Evolutionary conservation across 768 basidiomycete species (phyloP).

Genomic region (Boletus edulis): DNA sequence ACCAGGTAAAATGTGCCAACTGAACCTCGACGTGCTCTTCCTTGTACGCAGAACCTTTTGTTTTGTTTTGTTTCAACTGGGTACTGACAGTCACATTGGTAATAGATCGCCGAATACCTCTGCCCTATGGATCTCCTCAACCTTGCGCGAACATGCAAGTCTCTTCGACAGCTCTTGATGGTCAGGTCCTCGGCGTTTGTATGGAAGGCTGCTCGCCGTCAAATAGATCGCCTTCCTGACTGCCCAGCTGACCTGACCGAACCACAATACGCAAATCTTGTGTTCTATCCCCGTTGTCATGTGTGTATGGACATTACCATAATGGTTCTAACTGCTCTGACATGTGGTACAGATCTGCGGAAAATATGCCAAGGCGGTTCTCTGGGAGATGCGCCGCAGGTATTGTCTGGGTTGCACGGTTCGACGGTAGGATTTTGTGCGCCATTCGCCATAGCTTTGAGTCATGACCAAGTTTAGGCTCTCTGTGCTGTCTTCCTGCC

Average conservation of each 20-base stretch:
- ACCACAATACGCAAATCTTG: background rate
- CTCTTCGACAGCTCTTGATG: background rate
- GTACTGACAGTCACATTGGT: background rate
- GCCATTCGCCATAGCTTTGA: background rate
- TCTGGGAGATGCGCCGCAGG: background rate
- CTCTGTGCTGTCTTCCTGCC: background rate
- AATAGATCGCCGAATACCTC: background rate
- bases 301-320: too few relatives aligned
- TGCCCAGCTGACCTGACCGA: conserved; percentile 2
- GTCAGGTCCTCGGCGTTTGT: background rate
- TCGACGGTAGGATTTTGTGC: background rate
- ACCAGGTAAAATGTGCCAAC: background rate
- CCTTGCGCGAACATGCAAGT: background rate
- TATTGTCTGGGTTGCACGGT: background rate
- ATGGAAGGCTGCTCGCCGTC: background rate
- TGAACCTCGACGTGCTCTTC: conserved; percentile 12
- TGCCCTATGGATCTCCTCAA: background rate
- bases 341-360: background rate
- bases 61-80: too few relatives aligned
- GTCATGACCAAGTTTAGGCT: background rate
- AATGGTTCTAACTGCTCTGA: background rate
- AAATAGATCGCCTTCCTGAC: background rate
- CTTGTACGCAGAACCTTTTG: background rate
- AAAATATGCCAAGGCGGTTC: background rate
- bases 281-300: background rate